A percentile compares a stretch with the other conserved stretches of the same genome.
Conservation (phyloP, 2,329 filamentous ascomycete genomes). For the Stagonosporopsis cucurbitacearum region DNA sequence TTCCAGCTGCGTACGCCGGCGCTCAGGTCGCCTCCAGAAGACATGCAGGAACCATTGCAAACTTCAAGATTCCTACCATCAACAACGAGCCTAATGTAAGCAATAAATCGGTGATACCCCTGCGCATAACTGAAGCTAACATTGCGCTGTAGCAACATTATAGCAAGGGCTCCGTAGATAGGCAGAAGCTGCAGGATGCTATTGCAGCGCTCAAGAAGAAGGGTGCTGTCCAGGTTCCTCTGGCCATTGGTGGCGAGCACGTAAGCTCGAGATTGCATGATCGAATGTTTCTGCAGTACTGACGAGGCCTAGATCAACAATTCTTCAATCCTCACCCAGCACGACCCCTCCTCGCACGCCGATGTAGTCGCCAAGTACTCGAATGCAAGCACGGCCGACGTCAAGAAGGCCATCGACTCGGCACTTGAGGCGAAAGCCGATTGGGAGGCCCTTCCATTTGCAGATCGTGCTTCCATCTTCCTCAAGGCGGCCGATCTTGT, state of each 20-base stretch:
- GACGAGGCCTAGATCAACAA: conserved; percentile 65
- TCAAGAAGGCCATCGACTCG: conserved; percentile 79
- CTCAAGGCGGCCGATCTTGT: conserved; percentile 94
- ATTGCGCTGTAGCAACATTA: conserved; percentile 78
- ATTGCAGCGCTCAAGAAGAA: conserved; percentile 72
- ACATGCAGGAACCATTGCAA: conserved; percentile 68
- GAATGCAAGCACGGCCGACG: conserved; percentile 77
- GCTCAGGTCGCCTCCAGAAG: conserved; percentile 36
- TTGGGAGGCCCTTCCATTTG: conserved; percentile 88
- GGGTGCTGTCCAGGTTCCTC: conserved; percentile 77
- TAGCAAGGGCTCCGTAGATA: conserved; percentile 79
- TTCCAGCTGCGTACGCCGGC: conserved; percentile 32
- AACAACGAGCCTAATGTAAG: conserved; percentile 95
- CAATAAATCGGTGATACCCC: background rate
- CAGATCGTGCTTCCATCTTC: conserved; percentile 90
- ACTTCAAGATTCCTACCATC: conserved; percentile 86
- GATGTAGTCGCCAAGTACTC: conserved; percentile 82
- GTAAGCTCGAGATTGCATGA: conserved; percentile 54
- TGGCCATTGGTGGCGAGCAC: conserved; percentile 83
- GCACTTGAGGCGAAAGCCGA: conserved; percentile 84
- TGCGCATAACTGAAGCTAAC: conserved; percentile 8
- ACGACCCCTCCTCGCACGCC: conserved; percentile 82
- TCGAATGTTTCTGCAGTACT: conserved; percentile 17
- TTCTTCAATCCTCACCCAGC: conserved; percentile 70
- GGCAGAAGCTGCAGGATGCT: conserved; percentile 76